Evolutionary conservation across 1,284 basidiomycete genomes (phyloP), one percentile per base, ranked within the genome.

Genomic region (Sphagnurus paluster): DNA sequence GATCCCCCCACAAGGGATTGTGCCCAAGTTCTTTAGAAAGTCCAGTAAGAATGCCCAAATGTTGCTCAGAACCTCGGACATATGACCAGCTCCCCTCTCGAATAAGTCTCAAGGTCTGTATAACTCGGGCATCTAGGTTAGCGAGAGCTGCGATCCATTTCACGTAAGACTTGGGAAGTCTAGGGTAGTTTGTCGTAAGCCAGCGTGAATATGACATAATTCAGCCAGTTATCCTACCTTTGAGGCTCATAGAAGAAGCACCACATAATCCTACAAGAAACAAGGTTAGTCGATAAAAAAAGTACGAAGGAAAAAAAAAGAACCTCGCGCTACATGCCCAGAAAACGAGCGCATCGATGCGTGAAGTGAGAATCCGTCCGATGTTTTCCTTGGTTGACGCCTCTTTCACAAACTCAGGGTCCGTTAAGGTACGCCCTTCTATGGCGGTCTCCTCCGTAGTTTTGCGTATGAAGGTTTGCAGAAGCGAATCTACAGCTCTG

Each of bases 221-320:
- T 30, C 3, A 14, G 28, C 7, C 16, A 42, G 39, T 5, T 34
- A 17, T 53, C 54, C 36, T 58, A 87, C 85, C 82, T 79, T 53
- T 79, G 69, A 4, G 86, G 84, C 55, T 80, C 70, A 56, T 90
- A 90, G 61, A 87, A 83, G 63, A 85, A 90, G 58, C 86, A 89
- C 87, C 86, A 90, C 86, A 90, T 89, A 42, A 90, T 88, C 57
- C 87, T 88, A 53, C 13, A 26, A 23, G 13, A 41, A 28, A 49
- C 46, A 32, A 38, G 8, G 30, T 47, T 46, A 14, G 37, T 44
- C 21, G 38, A 35, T 34, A 38, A 23, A n/a, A n/a, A 25, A 40
- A 19, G n/a, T 39, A 28, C 21, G 36, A 50, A 8, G 11, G 38
- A 21, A 37, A 28, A 25, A 30, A n/a, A 19, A 64, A 73, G 17